Evolutionary conservation across 495 filamentous ascomycete genomes (phyloP).

Genomic region (Aspergillus egyptiacus): DNA sequence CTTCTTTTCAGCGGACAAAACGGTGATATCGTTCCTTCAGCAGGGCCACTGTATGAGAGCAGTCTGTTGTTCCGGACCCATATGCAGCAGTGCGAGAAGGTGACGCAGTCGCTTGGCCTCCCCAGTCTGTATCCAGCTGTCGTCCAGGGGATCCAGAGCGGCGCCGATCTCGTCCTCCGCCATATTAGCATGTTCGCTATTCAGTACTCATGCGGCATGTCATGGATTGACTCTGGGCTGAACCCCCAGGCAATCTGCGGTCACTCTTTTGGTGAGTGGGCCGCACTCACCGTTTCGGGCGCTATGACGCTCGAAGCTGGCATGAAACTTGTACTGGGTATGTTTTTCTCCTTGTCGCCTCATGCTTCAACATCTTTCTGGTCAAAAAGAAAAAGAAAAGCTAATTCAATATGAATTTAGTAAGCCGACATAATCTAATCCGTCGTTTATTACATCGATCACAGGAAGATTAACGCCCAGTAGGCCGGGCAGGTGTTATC

Average conservation of each 20-base stretch:
- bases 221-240: conserved; percentile 42
- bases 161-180: conserved; percentile 32
- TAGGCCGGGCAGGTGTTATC: too few relatives aligned
- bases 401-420: too few relatives aligned
- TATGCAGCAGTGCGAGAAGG: conserved; percentile 16
- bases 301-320: conserved; percentile 23
- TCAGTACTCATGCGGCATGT: conserved; percentile 40
- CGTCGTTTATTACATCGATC: too few relatives aligned
- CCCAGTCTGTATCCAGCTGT: conserved; percentile 41
- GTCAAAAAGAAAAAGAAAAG: too few relatives aligned
- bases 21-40: too few relatives aligned
- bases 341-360: too few relatives aligned
- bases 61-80: conserved; percentile 34
- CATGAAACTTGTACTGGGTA: too few relatives aligned
- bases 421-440: too few relatives aligned
- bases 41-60: too few relatives aligned
- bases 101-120: conserved; percentile 20
- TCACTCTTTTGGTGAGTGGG: conserved; percentile 45
- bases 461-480: too few relatives aligned
- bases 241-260: conserved; percentile 33
- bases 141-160: conserved; percentile 23
- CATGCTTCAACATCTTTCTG: too few relatives aligned
- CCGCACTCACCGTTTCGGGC: conserved; percentile 32
- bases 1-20: conserved; percentile 52
- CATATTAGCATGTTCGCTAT: conserved; percentile 40